Evolutionary conservation across 148 eudicot genomes (phyloP), one percentile per base, ranked within the genome.

Genomic region (Spergularia bocconei): DNA sequence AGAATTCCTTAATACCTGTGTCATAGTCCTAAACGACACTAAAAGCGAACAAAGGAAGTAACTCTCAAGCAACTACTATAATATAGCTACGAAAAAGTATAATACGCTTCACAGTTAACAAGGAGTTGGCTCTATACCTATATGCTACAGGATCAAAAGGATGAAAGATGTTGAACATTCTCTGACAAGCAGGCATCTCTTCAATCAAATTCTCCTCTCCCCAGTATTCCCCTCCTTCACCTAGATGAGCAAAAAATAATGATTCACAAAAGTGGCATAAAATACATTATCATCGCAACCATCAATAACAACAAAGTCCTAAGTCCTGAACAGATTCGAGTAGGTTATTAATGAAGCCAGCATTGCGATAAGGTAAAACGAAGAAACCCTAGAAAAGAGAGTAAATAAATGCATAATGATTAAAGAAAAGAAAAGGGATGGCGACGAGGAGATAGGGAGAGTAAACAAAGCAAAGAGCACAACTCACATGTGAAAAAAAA

Each of bases 121-220:
- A 75, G 54, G 74, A 60, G 76, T 20, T 52, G 41, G 4, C 54
- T 33, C 68, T 77, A 2, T 76, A 90, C 99, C 99, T 87, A 86
- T 95, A 95, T 69, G 99, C 99, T 61, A 95, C 99, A 58, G 99
- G 99, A 84, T 95, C 99, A 85, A 88, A 95, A 75, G 99, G 99
- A 85, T 95, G 99, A 80, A 95, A 95, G 74, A 95, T 91, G 81
- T 95, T 95, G 80, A 95, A 87, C 98, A 95, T 92, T 79, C 85
- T 89, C 63, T 80, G 82, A 78, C 99, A 95, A 73, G 89, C 91
- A 81, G 99, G 99, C 89, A 95, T 88, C 82, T 95, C 99, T 78
- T 92, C 99, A 74, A 13, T 85, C 74, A 92, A 83, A 79, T 92
- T 89, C 75, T 89, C 92, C 72, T 92, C 96, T 57, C 75, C 84